A percentile compares a stretch with the other conserved stretches of the same genome.
Conservation (phyloP, 176 grass and related monocot species). For the Elymus sibiricus region DNA sequence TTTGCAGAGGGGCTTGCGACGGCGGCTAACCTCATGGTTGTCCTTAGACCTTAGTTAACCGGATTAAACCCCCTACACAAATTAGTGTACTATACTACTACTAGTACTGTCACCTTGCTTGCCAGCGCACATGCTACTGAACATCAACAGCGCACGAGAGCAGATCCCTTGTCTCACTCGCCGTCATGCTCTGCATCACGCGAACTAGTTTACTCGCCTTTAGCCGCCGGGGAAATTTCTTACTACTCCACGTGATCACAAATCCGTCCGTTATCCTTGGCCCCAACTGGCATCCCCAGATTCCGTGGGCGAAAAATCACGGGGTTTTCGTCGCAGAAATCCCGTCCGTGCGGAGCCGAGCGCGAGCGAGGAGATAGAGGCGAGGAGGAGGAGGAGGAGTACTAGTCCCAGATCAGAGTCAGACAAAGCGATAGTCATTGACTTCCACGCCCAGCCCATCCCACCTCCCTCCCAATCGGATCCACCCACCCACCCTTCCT, state of each 20-base stretch:
- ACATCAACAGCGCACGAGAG: no score
- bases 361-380: background rate
- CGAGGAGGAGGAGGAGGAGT: no score
- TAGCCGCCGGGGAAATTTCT: background rate
- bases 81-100: no score
- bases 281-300: background rate
- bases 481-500: slow-evolving; percentile 4
- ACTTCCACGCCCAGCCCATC: slow-evolving; percentile 18
- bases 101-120: background rate
- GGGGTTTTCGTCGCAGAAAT: background rate
- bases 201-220: background rate
- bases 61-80: background rate
- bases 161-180: background rate
- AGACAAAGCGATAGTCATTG: slow-evolving; percentile 9
- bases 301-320: background rate
- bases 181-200: background rate
- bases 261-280: background rate
- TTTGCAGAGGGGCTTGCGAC: background rate
- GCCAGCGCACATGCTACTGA: no score
- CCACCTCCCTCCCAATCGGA: slow-evolving; percentile 26
- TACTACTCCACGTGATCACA: background rate
- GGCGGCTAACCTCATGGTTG: background rate
- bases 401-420: background rate
- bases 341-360: background rate
- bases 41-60: background rate